Base-by-base conservation (phyloP, 2,329 filamentous ascomycete species). In the Pestalotiopsis fici region DNA sequence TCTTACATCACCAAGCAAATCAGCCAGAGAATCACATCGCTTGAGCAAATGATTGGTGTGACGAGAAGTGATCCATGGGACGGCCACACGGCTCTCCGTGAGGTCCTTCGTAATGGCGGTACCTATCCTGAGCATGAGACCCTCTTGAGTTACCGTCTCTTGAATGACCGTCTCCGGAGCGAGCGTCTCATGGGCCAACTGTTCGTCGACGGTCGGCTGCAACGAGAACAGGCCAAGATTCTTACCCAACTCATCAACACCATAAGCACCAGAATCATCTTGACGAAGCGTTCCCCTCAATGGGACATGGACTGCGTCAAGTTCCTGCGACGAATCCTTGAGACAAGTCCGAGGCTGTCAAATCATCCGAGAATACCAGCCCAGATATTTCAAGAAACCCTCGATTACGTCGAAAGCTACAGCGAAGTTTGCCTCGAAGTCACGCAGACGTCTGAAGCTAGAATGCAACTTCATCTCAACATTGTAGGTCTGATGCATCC, bases 291-390 rank as follows among this genome's bases (percentile, higher is more conserved):
- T 2, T 62, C 59, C 2, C 59, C 59, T 5, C 37, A 50, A 0
- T 62, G 59, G 59, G 59, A 62, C 21, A 50, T 62, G 21, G 35
- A 62, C 3, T 43, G 18, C 35, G 37, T 62, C 59, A 50, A 62
- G 21, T 62, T 62, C 31, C 31, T 62, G n/a, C 59, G n/a, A 2
- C n/a, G 37, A 28, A 11, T 62, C 2, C 39, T 62, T 0, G 37
- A 62, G 5, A 35, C 1, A 4, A 62, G 25, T 35, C 11, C 11
- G 21, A 62, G 59, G 25, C 11, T 62, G 15, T 12, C 21, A 27
- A 28, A 6, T 0, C 23, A 62, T 21, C 35, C 28, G 3, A 21
- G 25, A 9, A 28, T 50, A 13, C 21, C 59, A 6, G 59, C 59
- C 3, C 59, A 62, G 21, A 18, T 21, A 2, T 62, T 62, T 21